Evolutionary conservation across 2,329 filamentous ascomycete species (phyloP).

Genomic region (Tolypocladium album): DNA sequence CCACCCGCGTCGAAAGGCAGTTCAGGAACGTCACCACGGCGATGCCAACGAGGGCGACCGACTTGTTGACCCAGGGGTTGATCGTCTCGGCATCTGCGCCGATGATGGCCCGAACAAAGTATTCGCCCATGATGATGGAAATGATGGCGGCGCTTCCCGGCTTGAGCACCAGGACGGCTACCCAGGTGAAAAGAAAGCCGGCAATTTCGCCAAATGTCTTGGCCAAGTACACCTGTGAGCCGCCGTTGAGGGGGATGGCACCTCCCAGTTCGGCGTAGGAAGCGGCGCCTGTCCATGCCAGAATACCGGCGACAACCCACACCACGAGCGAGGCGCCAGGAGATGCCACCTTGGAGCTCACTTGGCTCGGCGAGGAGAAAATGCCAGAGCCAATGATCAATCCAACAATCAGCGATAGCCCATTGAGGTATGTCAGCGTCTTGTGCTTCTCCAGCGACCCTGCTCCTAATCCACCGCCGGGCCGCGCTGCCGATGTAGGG

Average conservation of each 20-base stretch:
- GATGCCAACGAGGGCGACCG: slow-evolving; percentile 68
- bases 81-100: slow-evolving; percentile 76
- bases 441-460: slow-evolving; percentile 91
- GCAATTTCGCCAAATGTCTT: slow-evolving; percentile 94
- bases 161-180: slow-evolving; percentile 86
- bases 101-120: slow-evolving; percentile 78
- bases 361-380: slow-evolving; percentile 87
- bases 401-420: slow-evolving; percentile 80
- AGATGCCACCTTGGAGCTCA: slow-evolving; percentile 84
- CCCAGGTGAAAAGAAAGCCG: slow-evolving; percentile 95
- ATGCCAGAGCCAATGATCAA: slow-evolving; percentile 95
- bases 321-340: slow-evolving; percentile 84
- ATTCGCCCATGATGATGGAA: slow-evolving; percentile 96
- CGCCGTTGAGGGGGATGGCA: slow-evolving; percentile 90
- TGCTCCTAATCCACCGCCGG: slow-evolving; percentile 47
- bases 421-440: slow-evolving; percentile 89
- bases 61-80: slow-evolving; percentile 84
- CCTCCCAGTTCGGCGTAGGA: slow-evolving; percentile 94
- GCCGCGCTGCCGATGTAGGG: slow-evolving; percentile 45
- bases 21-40: slow-evolving; percentile 73
- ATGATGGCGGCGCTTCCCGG: slow-evolving; percentile 91
- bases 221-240: slow-evolving; percentile 83
- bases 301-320: slow-evolving; percentile 80
- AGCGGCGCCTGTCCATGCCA: slow-evolving; percentile 92
- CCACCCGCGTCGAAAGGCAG: slow-evolving; percentile 80